A percentile compares a stretch with the other conserved stretches of the same genome.
Conservation (phyloP, 2,329 filamentous ascomycete genomes). For the Mollisiaceae sp. region DNA sequence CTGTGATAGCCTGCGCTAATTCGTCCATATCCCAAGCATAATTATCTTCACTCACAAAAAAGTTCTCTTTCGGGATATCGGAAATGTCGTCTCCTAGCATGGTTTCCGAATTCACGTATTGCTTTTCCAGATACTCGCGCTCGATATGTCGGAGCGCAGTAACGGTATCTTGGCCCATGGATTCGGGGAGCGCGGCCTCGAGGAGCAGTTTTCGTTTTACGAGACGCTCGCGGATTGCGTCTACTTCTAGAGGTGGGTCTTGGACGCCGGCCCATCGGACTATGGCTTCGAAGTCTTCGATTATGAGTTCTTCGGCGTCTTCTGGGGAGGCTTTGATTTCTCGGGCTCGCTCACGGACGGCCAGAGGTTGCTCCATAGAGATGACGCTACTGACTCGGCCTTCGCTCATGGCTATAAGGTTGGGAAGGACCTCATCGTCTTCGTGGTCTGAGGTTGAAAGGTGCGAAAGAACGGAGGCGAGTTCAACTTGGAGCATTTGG, state of each 20-base stretch:
- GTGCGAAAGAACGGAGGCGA: slow-evolving; percentile 1
- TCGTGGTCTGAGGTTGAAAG: neutral
- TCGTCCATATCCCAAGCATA: slow-evolving; percentile 23
- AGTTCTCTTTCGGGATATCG: slow-evolving; percentile 19
- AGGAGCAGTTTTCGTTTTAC: slow-evolving; percentile 18
- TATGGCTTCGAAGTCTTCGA: slow-evolving; percentile 18
- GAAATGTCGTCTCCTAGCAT: slow-evolving; percentile 18
- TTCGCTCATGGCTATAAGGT: slow-evolving; percentile 10
- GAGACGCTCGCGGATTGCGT: slow-evolving; percentile 13
- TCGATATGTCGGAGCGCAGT: slow-evolving; percentile 14
- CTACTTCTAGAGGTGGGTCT: slow-evolving; percentile 1
- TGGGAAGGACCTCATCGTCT: slow-evolving; percentile 9
- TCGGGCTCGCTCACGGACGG: slow-evolving; percentile 12
- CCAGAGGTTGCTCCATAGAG: slow-evolving; percentile 1
- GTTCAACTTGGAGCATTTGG: slow-evolving; percentile 14
- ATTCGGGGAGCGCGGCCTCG: slow-evolving; percentile 17
- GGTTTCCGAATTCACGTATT: slow-evolving; percentile 21
- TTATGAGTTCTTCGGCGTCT: slow-evolving; percentile 3
- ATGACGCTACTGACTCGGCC: slow-evolving; percentile 8
- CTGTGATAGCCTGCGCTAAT: slow-evolving; percentile 9
- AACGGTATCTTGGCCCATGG: neutral
- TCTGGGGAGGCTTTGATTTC: slow-evolving; percentile 1
- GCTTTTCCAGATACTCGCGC: slow-evolving; percentile 9
- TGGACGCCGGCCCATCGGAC: slow-evolving; percentile 9
- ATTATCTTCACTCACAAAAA: slow-evolving; percentile 22